Evolutionary conservation across 2,329 filamentous ascomycete genomes (phyloP).

Genomic region (Lachnellula hyalina): DNA sequence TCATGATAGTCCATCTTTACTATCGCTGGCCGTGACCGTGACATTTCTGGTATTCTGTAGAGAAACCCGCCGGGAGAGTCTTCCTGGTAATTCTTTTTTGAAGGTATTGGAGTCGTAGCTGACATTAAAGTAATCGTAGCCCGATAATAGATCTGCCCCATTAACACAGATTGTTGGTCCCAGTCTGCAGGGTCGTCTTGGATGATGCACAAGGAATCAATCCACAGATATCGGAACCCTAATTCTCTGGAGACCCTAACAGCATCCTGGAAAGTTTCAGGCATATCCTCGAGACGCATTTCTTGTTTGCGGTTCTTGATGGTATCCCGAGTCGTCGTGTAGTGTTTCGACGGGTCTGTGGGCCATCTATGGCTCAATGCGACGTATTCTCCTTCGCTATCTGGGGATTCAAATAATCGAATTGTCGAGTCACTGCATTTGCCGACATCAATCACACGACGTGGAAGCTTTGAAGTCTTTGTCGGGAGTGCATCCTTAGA

Average conservation of each 20-base stretch:
- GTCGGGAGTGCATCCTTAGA: background rate
- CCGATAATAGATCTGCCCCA: background rate
- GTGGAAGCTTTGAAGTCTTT: conserved; percentile 1
- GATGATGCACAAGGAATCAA: conserved; percentile 13
- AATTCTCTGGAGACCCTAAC: conserved; percentile 3
- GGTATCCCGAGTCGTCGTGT: background rate
- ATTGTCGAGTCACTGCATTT: background rate
- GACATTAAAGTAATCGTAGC: background rate
- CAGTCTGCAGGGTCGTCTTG: conserved; percentile 4
- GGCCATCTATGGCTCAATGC: background rate
- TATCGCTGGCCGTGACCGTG: background rate
- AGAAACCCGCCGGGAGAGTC: background rate
- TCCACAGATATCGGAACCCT: conserved; percentile 11
- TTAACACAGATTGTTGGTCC: background rate
- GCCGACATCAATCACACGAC: background rate
- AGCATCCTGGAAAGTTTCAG: conserved; percentile 9
- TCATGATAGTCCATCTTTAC: background rate
- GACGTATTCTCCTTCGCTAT: background rate
- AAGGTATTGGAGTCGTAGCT: background rate
- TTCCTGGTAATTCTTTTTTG: background rate
- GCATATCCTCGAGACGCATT: background rate
- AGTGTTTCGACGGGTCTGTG: background rate
- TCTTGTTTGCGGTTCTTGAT: background rate
- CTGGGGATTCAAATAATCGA: background rate
- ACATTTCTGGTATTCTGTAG: background rate